phyloP scores from a whole-genome alignment of 345 rosid genomes.

The Reutealis trisperma region DNA sequence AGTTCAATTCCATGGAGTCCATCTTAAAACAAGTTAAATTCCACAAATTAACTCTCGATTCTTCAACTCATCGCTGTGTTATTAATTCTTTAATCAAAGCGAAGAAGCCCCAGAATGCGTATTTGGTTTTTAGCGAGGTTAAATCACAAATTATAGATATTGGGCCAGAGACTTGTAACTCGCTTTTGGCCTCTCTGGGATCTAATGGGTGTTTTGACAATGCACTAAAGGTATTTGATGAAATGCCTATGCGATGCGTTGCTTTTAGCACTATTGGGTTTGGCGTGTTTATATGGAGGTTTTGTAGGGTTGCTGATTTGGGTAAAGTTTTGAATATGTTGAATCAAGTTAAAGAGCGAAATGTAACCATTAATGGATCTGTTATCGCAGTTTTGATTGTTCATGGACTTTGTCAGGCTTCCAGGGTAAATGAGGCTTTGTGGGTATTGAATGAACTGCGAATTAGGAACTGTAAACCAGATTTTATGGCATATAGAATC shows the following conservation, averaged over 20 bases:
- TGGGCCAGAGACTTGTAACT: slow-evolving; percentile 62
- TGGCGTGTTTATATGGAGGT: slow-evolving; percentile 67
- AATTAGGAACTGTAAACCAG: slow-evolving; percentile 75
- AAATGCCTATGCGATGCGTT: slow-evolving; percentile 53
- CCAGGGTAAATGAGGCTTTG: slow-evolving; percentile 61
- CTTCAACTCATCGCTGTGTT: slow-evolving; percentile 47
- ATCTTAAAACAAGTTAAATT: slow-evolving; percentile 61
- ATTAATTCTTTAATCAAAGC: slow-evolving; percentile 51
- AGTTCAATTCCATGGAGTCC: slow-evolving; percentile 51
- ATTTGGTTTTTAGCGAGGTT: slow-evolving; percentile 56
- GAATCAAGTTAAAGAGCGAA: slow-evolving; percentile 44
- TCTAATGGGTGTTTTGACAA: slow-evolving; percentile 50
- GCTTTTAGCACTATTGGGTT: slow-evolving; percentile 63
- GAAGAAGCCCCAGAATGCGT: slow-evolving; percentile 52
- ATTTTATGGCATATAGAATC: slow-evolving; percentile 84
- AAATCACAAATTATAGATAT: slow-evolving; percentile 30
- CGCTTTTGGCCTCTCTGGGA: slow-evolving; percentile 60
- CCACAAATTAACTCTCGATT: slow-evolving; percentile 50
- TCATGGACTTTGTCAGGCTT: slow-evolving; percentile 66
- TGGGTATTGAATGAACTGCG: slow-evolving; percentile 70
- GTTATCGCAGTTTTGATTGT: slow-evolving; percentile 66
- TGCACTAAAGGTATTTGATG: slow-evolving; percentile 61
- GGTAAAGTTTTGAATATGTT: slow-evolving; percentile 46
- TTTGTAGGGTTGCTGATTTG: slow-evolving; percentile 43
- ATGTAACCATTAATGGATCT: slow-evolving; percentile 61